Evolutionary conservation across 1,284 basidiomycete genomes (phyloP).

Genomic region (Athelia sp.): DNA sequence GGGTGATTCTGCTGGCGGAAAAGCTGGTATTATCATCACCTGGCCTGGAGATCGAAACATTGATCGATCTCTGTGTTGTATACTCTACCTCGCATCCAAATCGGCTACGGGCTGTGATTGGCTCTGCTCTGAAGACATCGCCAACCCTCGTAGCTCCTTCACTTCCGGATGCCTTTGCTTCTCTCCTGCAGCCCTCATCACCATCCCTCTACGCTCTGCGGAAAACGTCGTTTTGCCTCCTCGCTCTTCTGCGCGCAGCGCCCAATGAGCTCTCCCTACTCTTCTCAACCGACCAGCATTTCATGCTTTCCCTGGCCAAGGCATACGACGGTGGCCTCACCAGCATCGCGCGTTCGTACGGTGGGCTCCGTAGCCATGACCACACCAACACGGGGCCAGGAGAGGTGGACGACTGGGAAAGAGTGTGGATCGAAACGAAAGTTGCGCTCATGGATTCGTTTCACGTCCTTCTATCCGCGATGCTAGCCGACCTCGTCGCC

Average conservation of each 20-base stretch:
- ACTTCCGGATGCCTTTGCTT: constrained; percentile 43
- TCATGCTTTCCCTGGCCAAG: constrained; percentile 52
- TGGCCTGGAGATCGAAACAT: constrained; percentile 44
- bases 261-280: constrained; percentile 40
- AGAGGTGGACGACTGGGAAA: constrained; percentile 58
- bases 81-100: constrained; percentile 42
- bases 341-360: constrained; percentile 52
- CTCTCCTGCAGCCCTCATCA: constrained; percentile 35
- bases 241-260: constrained; percentile 48
- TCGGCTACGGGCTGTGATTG: constrained; percentile 40
- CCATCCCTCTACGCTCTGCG: constrained; percentile 54
- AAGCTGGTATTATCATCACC: constrained; percentile 32
- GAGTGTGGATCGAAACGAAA: constrained; percentile 65
- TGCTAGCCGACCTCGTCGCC: constrained; percentile 43
- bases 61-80: constrained; percentile 59
- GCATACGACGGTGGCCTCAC: constrained; percentile 55
- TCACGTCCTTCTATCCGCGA: constrained; percentile 47
- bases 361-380: constrained; percentile 39
- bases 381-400: constrained; percentile 17
- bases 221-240: constrained; percentile 54
- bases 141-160: constrained; percentile 27
- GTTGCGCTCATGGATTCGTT: constrained; percentile 65
- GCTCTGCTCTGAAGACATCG: constrained; percentile 28
- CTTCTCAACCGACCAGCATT: constrained; percentile 46
- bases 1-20: constrained; percentile 53